Percentiles rank a stretch among this genome's conserved stretches.
Conservation (phyloP, 2,329 filamentous ascomycete species). For the Fusarium praegraminearum region DNA sequence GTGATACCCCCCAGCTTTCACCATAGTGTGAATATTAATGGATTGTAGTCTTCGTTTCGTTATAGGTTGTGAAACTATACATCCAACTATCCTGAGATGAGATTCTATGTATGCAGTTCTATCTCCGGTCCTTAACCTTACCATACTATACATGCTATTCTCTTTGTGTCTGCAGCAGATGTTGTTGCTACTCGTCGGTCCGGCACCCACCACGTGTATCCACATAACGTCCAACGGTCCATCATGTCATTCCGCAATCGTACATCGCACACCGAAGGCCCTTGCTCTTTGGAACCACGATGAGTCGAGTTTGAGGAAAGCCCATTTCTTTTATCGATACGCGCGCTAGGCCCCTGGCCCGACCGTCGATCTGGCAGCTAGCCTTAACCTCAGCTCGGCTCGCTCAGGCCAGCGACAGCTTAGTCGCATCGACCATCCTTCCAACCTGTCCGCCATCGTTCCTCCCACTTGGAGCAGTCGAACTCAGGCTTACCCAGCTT, state of each 20-base stretch:
- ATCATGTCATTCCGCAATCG: conserved; percentile 26
- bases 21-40: background rate
- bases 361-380: conserved; percentile 22
- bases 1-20: background rate
- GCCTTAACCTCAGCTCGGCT: conserved; percentile 38
- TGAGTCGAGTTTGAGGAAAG: conserved; percentile 5
- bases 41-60: background rate
- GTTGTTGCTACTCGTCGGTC: conserved; percentile 20
- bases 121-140: background rate
- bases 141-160: conserved; percentile 19
- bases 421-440: conserved; percentile 73
- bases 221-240: conserved; percentile 24
- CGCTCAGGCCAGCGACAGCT: conserved; percentile 22
- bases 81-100: conserved; percentile 37
- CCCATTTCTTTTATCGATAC: conserved; percentile 4
- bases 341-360: conserved; percentile 21
- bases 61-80: conserved; percentile 18
- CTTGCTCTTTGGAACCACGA: conserved; percentile 1
- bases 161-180: conserved; percentile 4
- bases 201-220: conserved; percentile 23
- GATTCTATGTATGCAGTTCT: conserved; percentile 39
- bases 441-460: conserved; percentile 95
- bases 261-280: conserved; percentile 37
- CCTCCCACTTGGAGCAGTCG: conserved; percentile 91
- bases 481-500: conserved; percentile 93